A percentile compares a stretch with the other conserved stretches of the same genome.
phyloP scores from a whole-genome alignment of 2,329 filamentous ascomycete species.

The Apiospora sp. region DNA sequence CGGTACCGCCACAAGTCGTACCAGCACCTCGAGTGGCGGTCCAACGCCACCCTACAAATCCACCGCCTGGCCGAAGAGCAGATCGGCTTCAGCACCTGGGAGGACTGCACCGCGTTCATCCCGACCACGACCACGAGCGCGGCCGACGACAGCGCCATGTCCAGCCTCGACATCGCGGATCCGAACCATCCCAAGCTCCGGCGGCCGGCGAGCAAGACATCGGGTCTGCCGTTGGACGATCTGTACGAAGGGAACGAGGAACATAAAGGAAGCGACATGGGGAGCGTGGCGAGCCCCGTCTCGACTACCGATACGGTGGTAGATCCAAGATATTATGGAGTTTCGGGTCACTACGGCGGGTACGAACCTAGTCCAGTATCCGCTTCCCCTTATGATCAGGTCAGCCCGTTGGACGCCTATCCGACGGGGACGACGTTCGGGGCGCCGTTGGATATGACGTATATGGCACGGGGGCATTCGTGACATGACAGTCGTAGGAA shows the following conservation, averaged over 20 bases:
- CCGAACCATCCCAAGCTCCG: background rate
- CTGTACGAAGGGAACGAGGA: background rate
- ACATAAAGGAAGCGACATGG: background rate
- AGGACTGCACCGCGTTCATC: background rate
- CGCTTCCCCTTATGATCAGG: no score
- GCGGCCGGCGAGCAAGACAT: background rate
- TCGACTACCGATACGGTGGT: background rate
- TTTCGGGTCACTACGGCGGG: no score
- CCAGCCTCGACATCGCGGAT: background rate
- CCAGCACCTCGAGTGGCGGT: background rate
- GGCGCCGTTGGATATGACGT: no score
- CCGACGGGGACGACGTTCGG: no score
- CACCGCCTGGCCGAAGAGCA: slow-evolving; percentile 8
- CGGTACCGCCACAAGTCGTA: background rate
- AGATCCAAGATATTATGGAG: background rate
- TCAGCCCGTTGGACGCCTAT: no score
- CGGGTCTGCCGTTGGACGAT: background rate
- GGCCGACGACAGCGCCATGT: background rate
- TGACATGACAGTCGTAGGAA: no score
- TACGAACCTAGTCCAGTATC: no score
- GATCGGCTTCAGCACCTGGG: background rate
- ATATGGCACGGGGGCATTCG: no score
- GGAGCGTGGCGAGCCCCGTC: background rate
- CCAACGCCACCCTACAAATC: background rate
- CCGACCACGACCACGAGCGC: background rate